phyloP scores from a whole-genome alignment of 2,329 filamentous ascomycete species.

The Phyllosticta ampelicida region DNA sequence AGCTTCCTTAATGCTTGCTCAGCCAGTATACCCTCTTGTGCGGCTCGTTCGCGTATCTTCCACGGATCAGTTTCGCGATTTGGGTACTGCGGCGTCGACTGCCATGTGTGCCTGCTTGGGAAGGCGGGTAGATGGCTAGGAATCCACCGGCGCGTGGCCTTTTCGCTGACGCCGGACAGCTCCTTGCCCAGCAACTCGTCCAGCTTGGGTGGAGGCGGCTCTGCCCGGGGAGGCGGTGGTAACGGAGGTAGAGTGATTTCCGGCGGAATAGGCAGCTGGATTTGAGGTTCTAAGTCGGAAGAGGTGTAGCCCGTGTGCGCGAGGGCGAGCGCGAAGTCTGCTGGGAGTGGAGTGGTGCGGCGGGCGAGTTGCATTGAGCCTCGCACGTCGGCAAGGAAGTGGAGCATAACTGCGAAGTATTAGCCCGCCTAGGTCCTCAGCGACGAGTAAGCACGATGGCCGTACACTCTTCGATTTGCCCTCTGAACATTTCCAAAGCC shows the following conservation, averaged over 20 bases:
- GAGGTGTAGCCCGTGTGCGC: constrained; percentile 29
- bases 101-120: constrained; percentile 55
- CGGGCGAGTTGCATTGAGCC: constrained; percentile 48
- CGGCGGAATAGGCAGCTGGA: constrained; percentile 26
- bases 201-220: constrained; percentile 32
- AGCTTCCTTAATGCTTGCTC: constrained; percentile 55
- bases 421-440: constrained; percentile 2
- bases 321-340: constrained; percentile 48
- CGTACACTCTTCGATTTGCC: constrained; percentile 49
- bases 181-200: constrained; percentile 42
- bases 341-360: constrained; percentile 44
- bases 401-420: constrained; percentile 31
- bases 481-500: constrained; percentile 46
- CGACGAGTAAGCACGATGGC: not conserved
- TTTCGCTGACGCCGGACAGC: constrained; percentile 37
- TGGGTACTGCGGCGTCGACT: constrained; percentile 47
- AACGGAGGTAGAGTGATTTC: constrained; percentile 30
- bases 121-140: constrained; percentile 51
- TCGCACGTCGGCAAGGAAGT: constrained; percentile 43
- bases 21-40: constrained; percentile 53
- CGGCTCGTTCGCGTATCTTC: constrained; percentile 50
- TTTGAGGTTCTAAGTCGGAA: constrained; percentile 26
- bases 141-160: constrained; percentile 42
- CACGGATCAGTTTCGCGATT: constrained; percentile 49
- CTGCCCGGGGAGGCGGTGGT: constrained; percentile 29